Percentiles rank a stretch among this genome's conserved stretches.
Conservation (phyloP, 306 rosid genomes). For the Fragaria ananassa region DNA sequence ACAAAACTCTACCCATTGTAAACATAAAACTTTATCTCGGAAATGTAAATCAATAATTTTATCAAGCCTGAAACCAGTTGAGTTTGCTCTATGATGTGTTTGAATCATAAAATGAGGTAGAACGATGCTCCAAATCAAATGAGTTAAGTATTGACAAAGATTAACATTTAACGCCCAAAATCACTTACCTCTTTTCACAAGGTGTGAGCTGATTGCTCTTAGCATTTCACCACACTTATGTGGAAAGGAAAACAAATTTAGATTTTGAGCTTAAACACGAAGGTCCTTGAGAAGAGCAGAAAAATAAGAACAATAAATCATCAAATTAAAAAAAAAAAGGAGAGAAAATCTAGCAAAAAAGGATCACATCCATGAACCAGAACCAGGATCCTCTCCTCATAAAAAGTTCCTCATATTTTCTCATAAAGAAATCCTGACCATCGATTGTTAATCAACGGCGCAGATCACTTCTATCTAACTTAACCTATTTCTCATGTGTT, state of each 20-base stretch:
- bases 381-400: too few relatives aligned
- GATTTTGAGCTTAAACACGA: neutral
- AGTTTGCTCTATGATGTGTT: fast-evolving
- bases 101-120: neutral
- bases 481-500: too few relatives aligned
- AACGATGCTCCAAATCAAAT: too few relatives aligned
- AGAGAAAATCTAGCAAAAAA: slow-evolving; percentile 39
- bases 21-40: neutral
- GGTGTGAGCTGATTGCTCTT: neutral
- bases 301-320: neutral
- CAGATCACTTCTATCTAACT: too few relatives aligned
- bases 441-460: too few relatives aligned
- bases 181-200: neutral
- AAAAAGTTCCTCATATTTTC: too few relatives aligned
- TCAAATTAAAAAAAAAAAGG: neutral
- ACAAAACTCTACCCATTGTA: neutral
- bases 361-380: slow-evolving; percentile 57
- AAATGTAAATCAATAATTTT: neutral
- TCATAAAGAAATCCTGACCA: too few relatives aligned
- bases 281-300: neutral
- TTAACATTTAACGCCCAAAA: neutral
- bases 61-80: neutral
- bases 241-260: neutral
- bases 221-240: neutral
- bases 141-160: neutral